Percentiles rank a stretch among this genome's conserved stretches.
phyloP scores from a whole-genome alignment of 495 filamentous ascomycete species.

The Astrothelium subdiscretum region DNA sequence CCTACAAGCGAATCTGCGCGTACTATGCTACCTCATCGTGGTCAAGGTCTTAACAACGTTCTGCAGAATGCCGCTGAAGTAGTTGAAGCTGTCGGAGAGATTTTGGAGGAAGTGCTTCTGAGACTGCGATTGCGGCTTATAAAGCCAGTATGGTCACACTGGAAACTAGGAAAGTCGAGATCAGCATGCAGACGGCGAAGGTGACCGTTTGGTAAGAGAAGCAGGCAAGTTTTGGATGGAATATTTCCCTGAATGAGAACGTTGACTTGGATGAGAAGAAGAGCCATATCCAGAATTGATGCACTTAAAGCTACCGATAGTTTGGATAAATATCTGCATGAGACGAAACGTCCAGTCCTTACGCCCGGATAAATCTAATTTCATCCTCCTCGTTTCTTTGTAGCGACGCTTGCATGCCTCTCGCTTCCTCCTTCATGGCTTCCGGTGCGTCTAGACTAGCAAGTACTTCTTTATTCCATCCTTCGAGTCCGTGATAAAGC shows the following conservation, averaged over 20 bases:
- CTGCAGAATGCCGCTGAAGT: conserved; percentile 1
- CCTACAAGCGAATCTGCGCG: conserved; percentile 4
- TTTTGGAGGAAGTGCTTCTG: background rate
- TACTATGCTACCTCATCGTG: conserved; percentile 4
- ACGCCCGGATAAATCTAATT: background rate
- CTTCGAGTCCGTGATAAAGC: background rate
- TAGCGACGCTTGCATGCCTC: background rate
- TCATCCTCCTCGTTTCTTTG: background rate
- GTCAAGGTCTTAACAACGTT: conserved; percentile 5
- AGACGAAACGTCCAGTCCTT: background rate
- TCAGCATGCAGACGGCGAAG: conserved; percentile 18
- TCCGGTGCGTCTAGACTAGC: background rate
- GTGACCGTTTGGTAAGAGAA: background rate
- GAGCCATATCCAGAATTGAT: background rate
- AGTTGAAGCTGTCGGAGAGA: background rate
- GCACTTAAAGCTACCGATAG: background rate
- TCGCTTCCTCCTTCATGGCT: background rate
- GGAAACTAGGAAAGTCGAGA: conserved; percentile 4
- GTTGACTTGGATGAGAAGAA: background rate
- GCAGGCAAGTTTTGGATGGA: background rate
- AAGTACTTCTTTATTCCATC: background rate
- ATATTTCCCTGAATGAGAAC: background rate
- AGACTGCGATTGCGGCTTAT: background rate
- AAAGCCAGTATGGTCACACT: conserved; percentile 3
- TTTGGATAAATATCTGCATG: background rate